Conservation (phyloP, 2,329 filamentous ascomycete species). For the Aspergillus intermedius region DNA sequence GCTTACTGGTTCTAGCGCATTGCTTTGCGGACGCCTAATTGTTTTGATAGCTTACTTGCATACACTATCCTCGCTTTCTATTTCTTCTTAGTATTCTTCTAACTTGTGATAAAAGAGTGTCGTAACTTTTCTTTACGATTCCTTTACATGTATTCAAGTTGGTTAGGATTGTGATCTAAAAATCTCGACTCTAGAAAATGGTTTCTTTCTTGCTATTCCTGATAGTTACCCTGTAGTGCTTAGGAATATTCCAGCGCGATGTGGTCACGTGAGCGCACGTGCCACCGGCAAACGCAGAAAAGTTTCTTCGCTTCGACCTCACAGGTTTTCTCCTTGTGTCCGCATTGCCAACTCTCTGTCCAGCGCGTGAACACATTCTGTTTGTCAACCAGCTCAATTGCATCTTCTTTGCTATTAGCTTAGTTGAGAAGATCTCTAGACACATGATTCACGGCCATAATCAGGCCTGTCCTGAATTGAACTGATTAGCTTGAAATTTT, state of each 20-base stretch:
- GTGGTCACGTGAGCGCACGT: conserved; percentile 15
- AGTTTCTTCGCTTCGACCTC: conserved; percentile 23
- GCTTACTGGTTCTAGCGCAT: conserved; percentile 9
- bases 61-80: not conserved
- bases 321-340: conserved; percentile 7
- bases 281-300: conserved; percentile 17
- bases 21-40: conserved; percentile 3
- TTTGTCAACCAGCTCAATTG: conserved; percentile 10
- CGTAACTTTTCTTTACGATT: too few species aligned
- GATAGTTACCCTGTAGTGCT: too few species aligned
- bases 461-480: too few species aligned
- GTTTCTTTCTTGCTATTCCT: too few species aligned
- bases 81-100: conserved; percentile 1
- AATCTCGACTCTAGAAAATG: too few species aligned
- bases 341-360: conserved; percentile 5
- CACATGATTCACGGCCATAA: not conserved
- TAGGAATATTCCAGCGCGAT: not conserved
- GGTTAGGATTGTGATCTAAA: too few species aligned
- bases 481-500: not conserved
- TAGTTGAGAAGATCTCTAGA: not conserved
- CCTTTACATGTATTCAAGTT: too few species aligned
- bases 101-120: conserved; percentile 14
- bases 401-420: not conserved
- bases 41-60: not conserved
- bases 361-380: not conserved